Percentiles rank a stretch among this genome's conserved stretches.
phyloP scores from a whole-genome alignment of 192 early-diverging fungal genomes.

The Podila minutissima region DNA sequence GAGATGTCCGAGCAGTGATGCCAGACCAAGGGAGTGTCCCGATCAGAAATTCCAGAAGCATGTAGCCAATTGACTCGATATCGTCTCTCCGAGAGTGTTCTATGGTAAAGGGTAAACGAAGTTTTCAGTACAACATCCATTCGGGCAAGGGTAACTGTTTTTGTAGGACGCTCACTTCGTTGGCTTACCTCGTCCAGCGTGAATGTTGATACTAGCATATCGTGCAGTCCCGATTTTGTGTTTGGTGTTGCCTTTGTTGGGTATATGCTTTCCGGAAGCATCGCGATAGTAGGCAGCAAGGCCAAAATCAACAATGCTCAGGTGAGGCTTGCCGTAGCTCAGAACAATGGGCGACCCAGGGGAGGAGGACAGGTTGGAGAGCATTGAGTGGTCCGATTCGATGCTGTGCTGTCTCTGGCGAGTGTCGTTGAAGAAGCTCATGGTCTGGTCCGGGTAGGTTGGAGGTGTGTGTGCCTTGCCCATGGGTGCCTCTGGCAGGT shows the following conservation, averaged over 20 bases:
- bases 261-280: conserved; percentile 53
- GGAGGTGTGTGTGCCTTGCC: conserved; percentile 26
- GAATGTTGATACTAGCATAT: conserved; percentile 87
- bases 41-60: conserved; percentile 81
- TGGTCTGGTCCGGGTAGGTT: conserved; percentile 28
- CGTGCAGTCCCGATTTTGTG: conserved; percentile 82
- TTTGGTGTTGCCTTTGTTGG: conserved; percentile 48
- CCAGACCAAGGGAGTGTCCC: conserved; percentile 89
- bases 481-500: conserved; percentile 21
- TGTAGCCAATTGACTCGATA: conserved; percentile 84
- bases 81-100: conserved; percentile 89
- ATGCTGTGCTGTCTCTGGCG: conserved; percentile 17
- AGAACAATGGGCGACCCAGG: conserved; percentile 24
- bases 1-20: conserved; percentile 80
- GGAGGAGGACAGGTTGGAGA: conserved; percentile 20
- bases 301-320: conserved; percentile 71
- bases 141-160: too few species aligned
- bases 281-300: conserved; percentile 58
- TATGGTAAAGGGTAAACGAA: conserved; percentile 9
- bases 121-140: too few species aligned
- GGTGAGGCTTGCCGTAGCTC: conserved; percentile 57
- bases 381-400: conserved; percentile 1
- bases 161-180: too few species aligned
- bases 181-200: conserved; percentile 76
- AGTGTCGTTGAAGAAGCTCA: conserved; percentile 37